phyloP scores from a whole-genome alignment of 139 green algal genomes.

The Chlamydomonas eustigma region DNA sequence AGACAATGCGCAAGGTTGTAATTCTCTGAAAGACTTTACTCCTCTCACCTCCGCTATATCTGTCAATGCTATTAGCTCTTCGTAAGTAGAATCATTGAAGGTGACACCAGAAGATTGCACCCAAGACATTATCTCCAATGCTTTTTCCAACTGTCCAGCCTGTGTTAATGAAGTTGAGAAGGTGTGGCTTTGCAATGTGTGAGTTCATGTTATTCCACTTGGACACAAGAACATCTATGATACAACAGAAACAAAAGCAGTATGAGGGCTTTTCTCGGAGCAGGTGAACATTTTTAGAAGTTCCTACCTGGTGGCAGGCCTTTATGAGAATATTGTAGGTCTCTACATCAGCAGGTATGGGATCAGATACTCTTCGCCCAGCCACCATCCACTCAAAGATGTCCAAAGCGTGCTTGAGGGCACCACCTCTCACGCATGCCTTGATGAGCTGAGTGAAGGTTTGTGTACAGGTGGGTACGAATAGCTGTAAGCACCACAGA shows the following conservation, averaged over 20 bases:
- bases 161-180: constrained; percentile 5
- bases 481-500: neutral
- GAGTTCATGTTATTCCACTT: too few species aligned
- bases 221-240: too few species aligned
- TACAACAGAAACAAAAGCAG: too few species aligned
- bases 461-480: neutral
- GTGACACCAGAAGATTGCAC: constrained; percentile 18
- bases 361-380: constrained; percentile 16
- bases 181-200: too few species aligned
- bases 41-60: constrained; percentile 26
- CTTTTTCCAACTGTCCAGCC: constrained; percentile 45
- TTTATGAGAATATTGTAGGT: constrained; percentile 49
- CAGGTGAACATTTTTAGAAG: too few species aligned
- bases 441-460: constrained; percentile 35
- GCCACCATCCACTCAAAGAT: constrained; percentile 43
- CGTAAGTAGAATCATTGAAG: constrained; percentile 34
- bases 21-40: too few species aligned
- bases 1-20: too few species aligned
- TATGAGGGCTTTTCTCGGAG: too few species aligned
- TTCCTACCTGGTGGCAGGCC: constrained; percentile 40
- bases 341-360: constrained; percentile 34
- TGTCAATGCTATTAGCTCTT: constrained; percentile 34
- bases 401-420: constrained; percentile 29
- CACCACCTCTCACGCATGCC: constrained; percentile 29
- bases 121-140: constrained; percentile 41